These are phyloP conservation scores for Apiospora pterosperma DNA, from an alignment of 2,329 filamentous ascomycete genomes.

Conservation along the genomic window DNA sequence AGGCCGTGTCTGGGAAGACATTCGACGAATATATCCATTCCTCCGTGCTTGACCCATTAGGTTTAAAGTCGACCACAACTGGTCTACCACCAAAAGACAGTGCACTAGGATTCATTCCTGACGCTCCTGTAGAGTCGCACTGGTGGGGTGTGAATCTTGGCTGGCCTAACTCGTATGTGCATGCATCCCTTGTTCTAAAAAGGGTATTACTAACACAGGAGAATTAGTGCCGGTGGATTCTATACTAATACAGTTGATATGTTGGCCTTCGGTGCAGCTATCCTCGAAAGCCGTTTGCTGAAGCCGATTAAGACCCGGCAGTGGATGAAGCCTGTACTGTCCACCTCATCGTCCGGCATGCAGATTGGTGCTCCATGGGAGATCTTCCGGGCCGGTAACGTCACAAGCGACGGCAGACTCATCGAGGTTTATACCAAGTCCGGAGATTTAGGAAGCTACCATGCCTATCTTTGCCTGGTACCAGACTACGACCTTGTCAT, in stretches of 20 bases:
- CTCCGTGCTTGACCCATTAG: slow-evolving; percentile 19
- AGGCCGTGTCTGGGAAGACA: background rate
- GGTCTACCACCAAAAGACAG: background rate
- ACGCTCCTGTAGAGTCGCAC: background rate
- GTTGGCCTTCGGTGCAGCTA: slow-evolving; percentile 35
- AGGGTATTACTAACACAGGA: too few species aligned
- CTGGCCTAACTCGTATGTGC: background rate
- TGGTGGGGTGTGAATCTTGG: background rate
- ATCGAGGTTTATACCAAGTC: slow-evolving; percentile 27
- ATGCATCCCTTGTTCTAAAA: background rate
- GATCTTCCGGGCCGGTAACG: slow-evolving; percentile 30
- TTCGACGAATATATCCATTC: slow-evolving; percentile 3
- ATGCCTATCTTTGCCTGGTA: slow-evolving; percentile 21
- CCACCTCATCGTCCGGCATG: slow-evolving; percentile 33
- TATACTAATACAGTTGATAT: slow-evolving; percentile 41
- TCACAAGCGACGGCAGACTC: slow-evolving; percentile 15
- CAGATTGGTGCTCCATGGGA: slow-evolving; percentile 43
- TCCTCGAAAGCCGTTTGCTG: slow-evolving; percentile 36
- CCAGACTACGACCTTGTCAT: slow-evolving; percentile 27
- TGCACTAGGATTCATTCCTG: background rate
- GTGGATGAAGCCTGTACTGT: slow-evolving; percentile 39
- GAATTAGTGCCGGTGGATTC: slow-evolving; percentile 40
- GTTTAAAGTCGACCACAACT: slow-evolving; percentile 8
- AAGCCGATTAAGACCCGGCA: slow-evolving; percentile 31
- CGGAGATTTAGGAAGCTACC: slow-evolving; percentile 24